phyloP scores from a whole-genome alignment of 2,329 filamentous ascomycete species.

The Exophiala calicioides region DNA sequence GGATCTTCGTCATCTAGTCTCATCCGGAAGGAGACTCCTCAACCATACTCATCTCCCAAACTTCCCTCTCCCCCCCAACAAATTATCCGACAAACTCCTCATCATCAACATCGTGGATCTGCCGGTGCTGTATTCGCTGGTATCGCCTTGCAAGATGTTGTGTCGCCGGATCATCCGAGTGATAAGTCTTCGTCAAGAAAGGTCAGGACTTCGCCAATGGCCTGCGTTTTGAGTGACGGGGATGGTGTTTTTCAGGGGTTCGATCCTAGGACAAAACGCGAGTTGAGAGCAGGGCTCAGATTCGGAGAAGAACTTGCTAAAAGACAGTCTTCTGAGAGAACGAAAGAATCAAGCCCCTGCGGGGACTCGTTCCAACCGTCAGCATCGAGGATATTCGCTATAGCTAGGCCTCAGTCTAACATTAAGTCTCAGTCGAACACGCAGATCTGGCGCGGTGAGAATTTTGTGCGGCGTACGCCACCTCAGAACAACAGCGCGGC shows the following conservation, averaged over 20 bases:
- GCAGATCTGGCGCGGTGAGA: conserved; percentile 19
- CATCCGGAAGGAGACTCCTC: conserved; percentile 28
- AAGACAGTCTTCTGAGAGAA: conserved; percentile 31
- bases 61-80: conserved; percentile 28
- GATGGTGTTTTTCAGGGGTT: conserved; percentile 35
- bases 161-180: conserved; percentile 20
- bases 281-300: conserved; percentile 43
- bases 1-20: conserved; percentile 12
- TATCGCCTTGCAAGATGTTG: conserved; percentile 25
- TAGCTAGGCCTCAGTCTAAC: background rate
- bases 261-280: conserved; percentile 39
- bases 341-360: conserved; percentile 1
- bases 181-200: conserved; percentile 13
- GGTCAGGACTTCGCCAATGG: conserved; percentile 12
- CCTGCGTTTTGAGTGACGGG: conserved; percentile 1
- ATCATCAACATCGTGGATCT: conserved; percentile 23
- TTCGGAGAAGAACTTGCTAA: conserved; percentile 48
- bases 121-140: conserved; percentile 22
- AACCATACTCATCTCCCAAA: conserved; percentile 29
- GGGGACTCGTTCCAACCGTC: background rate
- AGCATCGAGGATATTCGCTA: background rate
- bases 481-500: conserved; percentile 3
- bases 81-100: conserved; percentile 29
- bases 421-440: conserved; percentile 3
- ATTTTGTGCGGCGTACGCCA: conserved; percentile 15